Evolutionary conservation across 1,284 basidiomycete species (phyloP), one percentile per base, ranked within the genome.

Genomic region (Trichosporon faecale): DNA sequence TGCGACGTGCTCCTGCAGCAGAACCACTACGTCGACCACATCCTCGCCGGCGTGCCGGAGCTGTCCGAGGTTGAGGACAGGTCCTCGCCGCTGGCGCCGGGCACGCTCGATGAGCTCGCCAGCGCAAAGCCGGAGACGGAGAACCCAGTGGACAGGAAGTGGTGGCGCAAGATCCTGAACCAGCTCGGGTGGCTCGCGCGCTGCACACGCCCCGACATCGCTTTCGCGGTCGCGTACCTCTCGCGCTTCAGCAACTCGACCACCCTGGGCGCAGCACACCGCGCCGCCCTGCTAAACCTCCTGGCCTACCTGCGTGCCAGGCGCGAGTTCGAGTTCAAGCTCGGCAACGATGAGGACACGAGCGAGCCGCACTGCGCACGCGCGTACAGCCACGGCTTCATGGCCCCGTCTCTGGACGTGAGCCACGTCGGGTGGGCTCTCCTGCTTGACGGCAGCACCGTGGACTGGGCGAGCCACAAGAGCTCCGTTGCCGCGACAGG

Each of bases 311-410:
- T 61, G 16, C 27, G 57, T 14, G 57, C 57, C 2, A 14, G 57
- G 57, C 57, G 57, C 16, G 57, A 61, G 18, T 61, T 61, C 7
- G 57, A 61, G 57, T 61, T 61, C 57, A 61, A 61, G 57, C 57
- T 61, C 27, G 57, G 57, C 57, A 61, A 61, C 57, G 57, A 61
- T 18, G 57, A 61, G 57, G 57, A 61, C 57, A 61, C 57, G 27
- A 61, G 57, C 29, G 57, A 61, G 29, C 57, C 57, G 29, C 57
- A 61, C 57, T 31, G 27, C 57, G 27, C 57, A 3, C 57, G 57
- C 57, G 57, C 57, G 57, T 61, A 61, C 57, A 61, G 57, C 18
- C 57, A 61, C 18, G 57, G 57, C 7, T 61, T 61, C 16, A 61
- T 61, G 57, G 57, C 57, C 7, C 27, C 57, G 16, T 16, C 57